phyloP scores from a whole-genome alignment of 352 stramenopile species.

The Phytophthora fragariae region DNA sequence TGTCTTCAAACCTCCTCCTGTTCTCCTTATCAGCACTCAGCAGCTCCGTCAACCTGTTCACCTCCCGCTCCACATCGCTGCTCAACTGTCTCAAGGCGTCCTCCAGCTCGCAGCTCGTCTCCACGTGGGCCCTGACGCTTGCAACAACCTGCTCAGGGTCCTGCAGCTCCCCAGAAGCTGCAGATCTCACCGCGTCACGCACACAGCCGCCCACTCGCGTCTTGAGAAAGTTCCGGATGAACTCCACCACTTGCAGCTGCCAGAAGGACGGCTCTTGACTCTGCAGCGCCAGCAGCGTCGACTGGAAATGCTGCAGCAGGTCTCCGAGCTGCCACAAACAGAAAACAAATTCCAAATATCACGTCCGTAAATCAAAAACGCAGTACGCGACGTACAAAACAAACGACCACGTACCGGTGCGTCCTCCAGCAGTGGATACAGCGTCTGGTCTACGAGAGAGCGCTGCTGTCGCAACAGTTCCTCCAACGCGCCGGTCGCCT shows the following conservation, averaged over 20 bases:
- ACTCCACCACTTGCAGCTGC: constrained; percentile 57
- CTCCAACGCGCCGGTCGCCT: constrained; percentile 40
- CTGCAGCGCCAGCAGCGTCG: constrained; percentile 38
- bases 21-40: constrained; percentile 13
- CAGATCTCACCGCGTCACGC: constrained; percentile 3
- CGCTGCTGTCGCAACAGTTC: constrained; percentile 60
- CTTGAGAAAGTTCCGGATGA: constrained; percentile 40
- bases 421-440: constrained; percentile 47
- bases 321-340: constrained; percentile 37
- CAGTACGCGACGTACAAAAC: background rate
- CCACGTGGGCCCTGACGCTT: constrained; percentile 4
- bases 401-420: constrained; percentile 28
- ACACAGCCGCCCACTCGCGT: constrained; percentile 19
- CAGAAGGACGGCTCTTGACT: constrained; percentile 59
- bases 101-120: constrained; percentile 20
- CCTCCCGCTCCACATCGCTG: constrained; percentile 16
- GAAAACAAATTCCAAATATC: background rate
- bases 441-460: constrained; percentile 41
- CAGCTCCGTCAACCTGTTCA: constrained; percentile 9
- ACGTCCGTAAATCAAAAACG: background rate
- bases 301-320: constrained; percentile 44
- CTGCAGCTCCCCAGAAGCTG: background rate
- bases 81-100: constrained; percentile 25
- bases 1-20: too few species aligned
- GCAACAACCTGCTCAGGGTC: constrained; percentile 19